A percentile compares a stretch with the other conserved stretches of the same genome.
Conservation (phyloP, 306 rosid genomes). For the Rosa lucieae region DNA sequence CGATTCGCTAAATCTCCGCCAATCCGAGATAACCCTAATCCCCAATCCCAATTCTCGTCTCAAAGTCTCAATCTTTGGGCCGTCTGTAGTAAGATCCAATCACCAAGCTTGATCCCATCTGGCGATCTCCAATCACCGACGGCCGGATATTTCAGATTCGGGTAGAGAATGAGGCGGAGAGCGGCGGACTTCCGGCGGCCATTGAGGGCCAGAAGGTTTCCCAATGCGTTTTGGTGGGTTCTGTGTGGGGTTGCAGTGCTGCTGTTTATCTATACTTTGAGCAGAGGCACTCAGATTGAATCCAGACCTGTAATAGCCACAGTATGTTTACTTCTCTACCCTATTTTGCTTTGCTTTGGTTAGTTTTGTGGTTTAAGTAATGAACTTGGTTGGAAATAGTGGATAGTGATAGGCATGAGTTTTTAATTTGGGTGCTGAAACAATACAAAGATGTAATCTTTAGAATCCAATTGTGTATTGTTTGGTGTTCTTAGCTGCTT, state of each 20-base stretch:
- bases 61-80: not conserved
- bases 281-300: constrained; percentile 75
- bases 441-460: not conserved
- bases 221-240: constrained; percentile 72
- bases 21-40: not conserved
- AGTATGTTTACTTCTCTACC: constrained; percentile 32
- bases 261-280: constrained; percentile 65
- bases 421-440: not conserved
- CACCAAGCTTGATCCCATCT: not conserved
- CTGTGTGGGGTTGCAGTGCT: constrained; percentile 64
- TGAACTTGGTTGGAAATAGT: not conserved
- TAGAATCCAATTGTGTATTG: not conserved
- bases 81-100: not conserved
- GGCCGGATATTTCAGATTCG: constrained; percentile 1
- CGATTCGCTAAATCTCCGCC: not conserved
- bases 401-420: not conserved
- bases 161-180: constrained; percentile 70
- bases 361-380: constrained; percentile 2
- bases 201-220: constrained; percentile 60
- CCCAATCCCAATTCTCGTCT: not conserved
- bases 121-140: constrained; percentile 14
- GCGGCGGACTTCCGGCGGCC: constrained; percentile 78
- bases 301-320: constrained; percentile 61
- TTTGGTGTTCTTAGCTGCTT: not conserved
- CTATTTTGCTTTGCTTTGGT: not conserved